A percentile compares a stretch with the other conserved stretches of the same genome.
Evolutionary conservation across 2,329 filamentous ascomycete species (phyloP).

Genomic region (Trichoderma simmonsii): DNA sequence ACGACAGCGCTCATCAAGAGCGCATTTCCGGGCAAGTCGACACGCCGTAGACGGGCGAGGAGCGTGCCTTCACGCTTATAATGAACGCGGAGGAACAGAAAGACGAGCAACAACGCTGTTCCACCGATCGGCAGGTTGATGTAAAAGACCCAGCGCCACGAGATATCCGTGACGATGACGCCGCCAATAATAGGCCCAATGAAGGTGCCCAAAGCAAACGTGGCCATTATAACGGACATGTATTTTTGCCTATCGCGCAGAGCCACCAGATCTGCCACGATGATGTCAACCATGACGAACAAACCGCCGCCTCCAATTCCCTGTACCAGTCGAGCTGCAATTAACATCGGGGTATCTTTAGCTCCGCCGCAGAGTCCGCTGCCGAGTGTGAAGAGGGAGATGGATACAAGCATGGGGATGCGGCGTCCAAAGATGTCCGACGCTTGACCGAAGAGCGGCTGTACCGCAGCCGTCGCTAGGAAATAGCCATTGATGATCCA

Average conservation of each 20-base stretch:
- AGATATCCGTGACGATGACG: not conserved
- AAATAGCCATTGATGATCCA: not conserved
- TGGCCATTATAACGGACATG: not conserved
- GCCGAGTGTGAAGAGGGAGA: not conserved
- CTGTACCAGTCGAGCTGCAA: not conserved
- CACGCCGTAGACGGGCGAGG: not conserved
- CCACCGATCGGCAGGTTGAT: not conserved
- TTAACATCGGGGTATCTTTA: not conserved
- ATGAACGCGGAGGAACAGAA: not conserved
- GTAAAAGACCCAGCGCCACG: not conserved
- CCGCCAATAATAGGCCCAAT: not conserved
- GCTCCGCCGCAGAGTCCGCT: not conserved
- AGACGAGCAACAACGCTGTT: not conserved
- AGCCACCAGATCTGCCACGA: not conserved
- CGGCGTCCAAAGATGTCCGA: not conserved
- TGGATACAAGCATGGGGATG: not conserved
- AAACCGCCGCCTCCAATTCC: not conserved
- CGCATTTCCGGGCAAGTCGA: not conserved
- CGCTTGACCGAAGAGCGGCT: not conserved
- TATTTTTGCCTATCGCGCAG: not conserved
- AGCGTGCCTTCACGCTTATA: not conserved
- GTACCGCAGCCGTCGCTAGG: not conserved
- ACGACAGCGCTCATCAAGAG: not conserved
- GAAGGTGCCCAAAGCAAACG: not conserved
- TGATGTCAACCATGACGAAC: not conserved